Evolutionary conservation across 2,329 filamentous ascomycete genomes (phyloP).

Genomic region (Aspergillus uvarum): DNA sequence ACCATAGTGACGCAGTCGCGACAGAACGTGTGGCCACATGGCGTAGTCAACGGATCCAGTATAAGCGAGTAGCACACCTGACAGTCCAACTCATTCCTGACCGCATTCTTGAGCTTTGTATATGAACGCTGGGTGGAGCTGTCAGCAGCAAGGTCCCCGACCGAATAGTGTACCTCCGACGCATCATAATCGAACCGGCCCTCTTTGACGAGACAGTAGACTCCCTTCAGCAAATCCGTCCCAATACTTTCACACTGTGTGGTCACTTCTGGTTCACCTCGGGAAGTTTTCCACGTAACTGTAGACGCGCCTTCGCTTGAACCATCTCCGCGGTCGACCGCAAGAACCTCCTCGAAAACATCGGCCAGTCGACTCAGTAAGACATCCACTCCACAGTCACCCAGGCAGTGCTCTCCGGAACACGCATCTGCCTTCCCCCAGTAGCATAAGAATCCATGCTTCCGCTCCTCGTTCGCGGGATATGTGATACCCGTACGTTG

Average conservation of each 20-base stretch:
- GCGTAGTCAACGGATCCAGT: slow-evolving; percentile 77
- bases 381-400: slow-evolving; percentile 76
- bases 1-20: slow-evolving; percentile 73
- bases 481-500: slow-evolving; percentile 72
- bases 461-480: slow-evolving; percentile 65
- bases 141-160: slow-evolving; percentile 5
- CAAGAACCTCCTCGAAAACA: slow-evolving; percentile 48
- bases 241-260: slow-evolving; percentile 11
- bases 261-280: slow-evolving; percentile 49
- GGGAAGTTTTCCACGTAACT: slow-evolving; percentile 9
- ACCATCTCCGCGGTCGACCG: slow-evolving; percentile 4
- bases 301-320: slow-evolving; percentile 31
- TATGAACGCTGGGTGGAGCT: slow-evolving; percentile 52
- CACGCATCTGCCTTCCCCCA: slow-evolving; percentile 53
- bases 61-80: slow-evolving; percentile 83
- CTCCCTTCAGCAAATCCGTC: slow-evolving; percentile 54
- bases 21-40: slow-evolving; percentile 89
- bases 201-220: slow-evolving; percentile 64
- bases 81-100: slow-evolving; percentile 75
- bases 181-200: slow-evolving; percentile 58
- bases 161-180: slow-evolving; percentile 55
- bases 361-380: slow-evolving; percentile 70
- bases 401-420: slow-evolving; percentile 68
- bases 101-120: slow-evolving; percentile 59
- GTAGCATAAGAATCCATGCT: slow-evolving; percentile 72